Conservation (phyloP, 108 stramenopile genomes). For the Discostella pseudostelligera region DNA sequence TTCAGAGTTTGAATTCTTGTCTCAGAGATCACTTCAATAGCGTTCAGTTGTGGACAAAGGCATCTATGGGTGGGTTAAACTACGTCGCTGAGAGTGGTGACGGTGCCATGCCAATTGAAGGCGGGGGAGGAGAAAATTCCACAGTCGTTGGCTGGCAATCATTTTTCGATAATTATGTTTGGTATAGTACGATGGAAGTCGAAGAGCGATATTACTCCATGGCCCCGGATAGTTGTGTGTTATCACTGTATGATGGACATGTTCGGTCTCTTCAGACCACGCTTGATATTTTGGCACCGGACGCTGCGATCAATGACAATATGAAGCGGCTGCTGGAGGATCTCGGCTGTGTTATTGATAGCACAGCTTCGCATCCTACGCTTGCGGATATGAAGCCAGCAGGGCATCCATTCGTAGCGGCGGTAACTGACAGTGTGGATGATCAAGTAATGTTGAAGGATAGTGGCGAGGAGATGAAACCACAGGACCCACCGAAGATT, state of each 20-base stretch:
- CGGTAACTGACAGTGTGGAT: neutral
- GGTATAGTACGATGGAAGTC: conserved; percentile 76
- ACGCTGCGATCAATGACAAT: conserved; percentile 53
- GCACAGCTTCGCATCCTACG: conserved; percentile 8
- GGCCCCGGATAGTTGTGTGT: conserved; percentile 78
- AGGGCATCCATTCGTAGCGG: conserved; percentile 8
- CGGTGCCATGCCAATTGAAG: conserved; percentile 27
- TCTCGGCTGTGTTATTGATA: conserved; percentile 54
- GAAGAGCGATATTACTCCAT: conserved; percentile 80
- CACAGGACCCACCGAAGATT: conserved; percentile 14
- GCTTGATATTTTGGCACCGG: conserved; percentile 52
- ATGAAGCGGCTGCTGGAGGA: conserved; percentile 60
- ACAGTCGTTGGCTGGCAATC: conserved; percentile 76
- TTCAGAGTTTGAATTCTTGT: conserved; percentile 70
- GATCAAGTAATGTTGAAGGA: conserved; percentile 6
- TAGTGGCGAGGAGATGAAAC: conserved; percentile 19
- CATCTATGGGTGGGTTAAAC: conserved; percentile 66
- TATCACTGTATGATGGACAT: conserved; percentile 83
- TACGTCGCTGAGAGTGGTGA: conserved; percentile 41
- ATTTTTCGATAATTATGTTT: conserved; percentile 81
- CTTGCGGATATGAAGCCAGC: neutral
- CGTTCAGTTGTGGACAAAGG: conserved; percentile 73
- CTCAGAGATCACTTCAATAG: conserved; percentile 77
- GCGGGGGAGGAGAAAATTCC: conserved; percentile 31
- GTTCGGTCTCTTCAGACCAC: conserved; percentile 70